phyloP scores from a whole-genome alignment of 257 asterid species.

The Jasminum sambac region DNA sequence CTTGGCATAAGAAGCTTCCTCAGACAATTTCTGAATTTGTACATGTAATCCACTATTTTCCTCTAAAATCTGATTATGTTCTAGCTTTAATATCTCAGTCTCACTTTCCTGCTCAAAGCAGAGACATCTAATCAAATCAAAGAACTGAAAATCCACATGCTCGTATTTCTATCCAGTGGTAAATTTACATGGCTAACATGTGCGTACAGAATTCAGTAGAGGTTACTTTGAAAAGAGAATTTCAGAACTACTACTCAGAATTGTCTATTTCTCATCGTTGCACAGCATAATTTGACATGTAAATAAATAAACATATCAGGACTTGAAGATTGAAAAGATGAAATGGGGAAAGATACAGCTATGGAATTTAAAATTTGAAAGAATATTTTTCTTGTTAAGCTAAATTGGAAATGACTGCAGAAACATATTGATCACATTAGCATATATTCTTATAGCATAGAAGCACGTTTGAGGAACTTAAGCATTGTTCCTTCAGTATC shows the following conservation, averaged over 20 bases:
- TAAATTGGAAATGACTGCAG: neutral
- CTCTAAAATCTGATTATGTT: conserved; percentile 70
- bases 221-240: neutral
- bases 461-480: conserved; percentile 5
- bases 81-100: conserved; percentile 75
- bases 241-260: neutral
- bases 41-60: conserved; percentile 83
- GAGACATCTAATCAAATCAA: conserved; percentile 15
- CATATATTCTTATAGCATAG: neutral
- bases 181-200: neutral
- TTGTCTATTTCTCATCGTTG: neutral
- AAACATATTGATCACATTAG: neutral
- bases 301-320: neutral
- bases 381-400: neutral
- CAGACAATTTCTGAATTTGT: conserved; percentile 83
- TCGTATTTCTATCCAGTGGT: conserved; percentile 1
- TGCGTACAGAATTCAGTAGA: neutral
- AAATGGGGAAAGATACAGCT: neutral
- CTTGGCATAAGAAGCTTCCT: conserved; percentile 96
- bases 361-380: neutral
- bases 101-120: conserved; percentile 70
- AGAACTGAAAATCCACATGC: conserved; percentile 5
- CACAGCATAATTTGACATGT: neutral
- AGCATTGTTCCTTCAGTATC: neutral
- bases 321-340: neutral